Conservation (phyloP, 2,329 filamentous ascomycete genomes). For the Rhynchosporium secalis region DNA sequence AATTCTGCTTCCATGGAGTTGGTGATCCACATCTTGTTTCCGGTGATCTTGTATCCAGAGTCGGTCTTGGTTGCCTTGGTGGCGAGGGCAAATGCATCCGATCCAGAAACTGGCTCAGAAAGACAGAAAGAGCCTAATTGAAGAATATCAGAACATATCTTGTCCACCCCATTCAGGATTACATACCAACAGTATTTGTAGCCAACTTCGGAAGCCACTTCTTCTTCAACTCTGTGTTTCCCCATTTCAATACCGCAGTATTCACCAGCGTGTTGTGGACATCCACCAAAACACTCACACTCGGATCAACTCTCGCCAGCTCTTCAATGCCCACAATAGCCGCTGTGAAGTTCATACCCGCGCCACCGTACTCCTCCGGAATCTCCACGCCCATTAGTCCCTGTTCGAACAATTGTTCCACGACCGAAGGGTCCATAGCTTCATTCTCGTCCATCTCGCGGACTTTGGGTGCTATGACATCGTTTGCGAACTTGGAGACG, state of each 20-base stretch:
- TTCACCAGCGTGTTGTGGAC: slow-evolving; percentile 99
- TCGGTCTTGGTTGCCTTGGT: slow-evolving; percentile 85
- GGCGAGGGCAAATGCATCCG: slow-evolving; percentile 91
- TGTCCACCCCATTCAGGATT: not conserved
- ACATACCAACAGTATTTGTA: slow-evolving; percentile 72
- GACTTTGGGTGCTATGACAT: slow-evolving; percentile 85
- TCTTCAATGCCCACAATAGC: slow-evolving; percentile 98
- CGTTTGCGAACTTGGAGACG: slow-evolving; percentile 86
- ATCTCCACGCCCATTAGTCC: slow-evolving; percentile 98
- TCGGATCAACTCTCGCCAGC: slow-evolving; percentile 88
- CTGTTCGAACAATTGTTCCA: slow-evolving; percentile 95
- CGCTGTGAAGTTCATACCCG: slow-evolving; percentile 97
- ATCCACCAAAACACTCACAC: slow-evolving; percentile 91
- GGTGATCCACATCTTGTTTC: slow-evolving; percentile 99
- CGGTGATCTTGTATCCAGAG: slow-evolving; percentile 82
- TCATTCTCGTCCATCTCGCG: slow-evolving; percentile 98
- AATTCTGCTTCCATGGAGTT: slow-evolving; percentile 92
- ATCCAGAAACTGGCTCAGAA: slow-evolving; percentile 88
- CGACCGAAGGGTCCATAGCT: slow-evolving; percentile 81
- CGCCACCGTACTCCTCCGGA: slow-evolving; percentile 92
- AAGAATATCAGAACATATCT: slow-evolving; percentile 15
- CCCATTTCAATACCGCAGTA: slow-evolving; percentile 86
- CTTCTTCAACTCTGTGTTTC: slow-evolving; percentile 72
- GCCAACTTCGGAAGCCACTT: slow-evolving; percentile 88
- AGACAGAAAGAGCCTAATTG: slow-evolving; percentile 76